phyloP scores from a whole-genome alignment of 2,329 filamentous ascomycete species.

The Fusarium neocosmosporiellum region DNA sequence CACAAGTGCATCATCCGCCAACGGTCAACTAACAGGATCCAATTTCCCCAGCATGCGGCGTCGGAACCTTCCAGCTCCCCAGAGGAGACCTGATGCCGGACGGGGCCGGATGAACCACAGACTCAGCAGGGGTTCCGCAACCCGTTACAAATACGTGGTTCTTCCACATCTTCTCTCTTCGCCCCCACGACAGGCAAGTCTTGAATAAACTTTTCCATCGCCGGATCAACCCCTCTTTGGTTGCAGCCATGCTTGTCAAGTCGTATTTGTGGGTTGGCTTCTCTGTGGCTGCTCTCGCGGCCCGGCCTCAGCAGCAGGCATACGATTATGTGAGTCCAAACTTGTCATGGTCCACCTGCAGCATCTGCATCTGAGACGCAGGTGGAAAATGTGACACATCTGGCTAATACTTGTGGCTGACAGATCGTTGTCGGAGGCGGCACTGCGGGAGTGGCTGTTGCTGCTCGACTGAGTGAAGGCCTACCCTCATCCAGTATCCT shows the following conservation, averaged over 20 bases:
- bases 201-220: not conserved
- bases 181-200: not conserved
- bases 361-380: not conserved
- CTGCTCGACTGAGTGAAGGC: conserved; percentile 46
- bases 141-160: not conserved
- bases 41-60: not conserved
- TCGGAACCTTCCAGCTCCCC: not conserved
- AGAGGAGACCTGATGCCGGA: not conserved
- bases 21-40: not conserved
- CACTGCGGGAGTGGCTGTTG: conserved; percentile 49
- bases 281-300: conserved; percentile 26
- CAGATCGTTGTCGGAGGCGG: conserved; percentile 49
- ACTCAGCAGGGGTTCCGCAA: not conserved
- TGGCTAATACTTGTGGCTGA: conserved; percentile 34
- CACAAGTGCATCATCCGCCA: not conserved
- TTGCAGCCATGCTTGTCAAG: conserved; percentile 25
- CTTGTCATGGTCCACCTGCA: not conserved
- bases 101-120: not conserved
- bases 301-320: conserved; percentile 15
- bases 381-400: conserved; percentile 12
- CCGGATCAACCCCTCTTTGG: not conserved
- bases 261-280: conserved; percentile 29
- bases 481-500: conserved; percentile 46
- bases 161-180: not conserved
- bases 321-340: conserved; percentile 38